These are phyloP conservation scores for Candida gigantensis DNA, from an alignment of 1,139 yeast species.

Conservation along the genomic window DNA sequence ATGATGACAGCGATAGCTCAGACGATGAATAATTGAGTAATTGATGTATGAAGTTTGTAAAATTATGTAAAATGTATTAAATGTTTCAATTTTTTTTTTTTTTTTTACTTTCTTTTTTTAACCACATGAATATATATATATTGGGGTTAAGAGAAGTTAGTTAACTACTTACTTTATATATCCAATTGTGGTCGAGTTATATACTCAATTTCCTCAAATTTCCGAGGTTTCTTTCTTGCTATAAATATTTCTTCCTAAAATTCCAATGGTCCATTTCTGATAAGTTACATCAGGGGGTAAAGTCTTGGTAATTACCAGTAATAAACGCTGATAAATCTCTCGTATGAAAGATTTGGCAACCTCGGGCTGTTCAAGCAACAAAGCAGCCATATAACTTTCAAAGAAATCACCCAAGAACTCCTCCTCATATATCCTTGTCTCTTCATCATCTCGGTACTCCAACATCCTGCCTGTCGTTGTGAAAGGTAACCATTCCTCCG, in stretches of 20 bases:
- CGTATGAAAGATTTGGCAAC: constrained; percentile 38
- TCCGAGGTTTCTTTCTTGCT: constrained; percentile 10
- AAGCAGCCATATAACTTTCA: constrained; percentile 48
- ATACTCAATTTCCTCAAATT: too few species aligned
- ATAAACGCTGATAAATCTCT: constrained; percentile 33
- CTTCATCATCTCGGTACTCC: constrained; percentile 20
- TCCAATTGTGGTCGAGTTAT: too few species aligned
- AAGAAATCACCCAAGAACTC: constrained; percentile 48
- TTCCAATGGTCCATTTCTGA: constrained; percentile 18
- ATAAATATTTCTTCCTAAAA: constrained; percentile 18
- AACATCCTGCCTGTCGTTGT: constrained; percentile 20
- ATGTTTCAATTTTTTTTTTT: background rate
- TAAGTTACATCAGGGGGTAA: constrained; percentile 20
- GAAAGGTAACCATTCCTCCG: constrained; percentile 26
- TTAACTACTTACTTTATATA: too few species aligned
- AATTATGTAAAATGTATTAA: background rate
- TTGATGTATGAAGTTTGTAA: background rate
- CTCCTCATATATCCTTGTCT: constrained; percentile 37
- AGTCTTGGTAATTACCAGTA: constrained; percentile 20
- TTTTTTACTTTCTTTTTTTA: background rate
- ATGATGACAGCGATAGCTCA: constrained; percentile 14
- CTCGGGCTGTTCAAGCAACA: constrained; percentile 40
- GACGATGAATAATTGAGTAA: background rate
- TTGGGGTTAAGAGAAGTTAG: constrained; percentile 8
- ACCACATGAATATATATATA: background rate